These are phyloP conservation scores for Rhodotorula kratochvilovae DNA, from an alignment of 768 basidiomycete genomes.

Conservation along the genomic window DNA sequence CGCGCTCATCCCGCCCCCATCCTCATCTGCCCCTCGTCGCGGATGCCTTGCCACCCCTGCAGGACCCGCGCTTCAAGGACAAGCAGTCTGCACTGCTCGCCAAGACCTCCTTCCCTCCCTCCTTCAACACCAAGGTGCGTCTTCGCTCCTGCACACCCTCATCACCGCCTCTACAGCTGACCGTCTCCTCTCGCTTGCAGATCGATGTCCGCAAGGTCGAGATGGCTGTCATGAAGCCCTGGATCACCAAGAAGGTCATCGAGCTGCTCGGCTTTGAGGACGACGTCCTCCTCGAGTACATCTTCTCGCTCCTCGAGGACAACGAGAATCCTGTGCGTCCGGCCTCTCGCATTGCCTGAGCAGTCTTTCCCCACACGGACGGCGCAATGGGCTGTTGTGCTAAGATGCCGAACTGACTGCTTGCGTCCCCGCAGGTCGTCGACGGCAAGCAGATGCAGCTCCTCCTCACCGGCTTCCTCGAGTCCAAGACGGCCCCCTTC, in stretches of 20 bases:
- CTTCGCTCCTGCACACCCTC: not conserved
- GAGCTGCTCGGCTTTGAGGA: conserved; percentile 92
- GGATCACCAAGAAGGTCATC: conserved; percentile 89
- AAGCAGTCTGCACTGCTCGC: conserved; percentile 10
- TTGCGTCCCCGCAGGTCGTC: conserved; percentile 57
- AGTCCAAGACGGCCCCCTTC: conserved; percentile 75
- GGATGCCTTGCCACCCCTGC: not conserved
- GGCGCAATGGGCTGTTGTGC: too few relatives aligned
- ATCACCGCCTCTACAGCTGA: not conserved
- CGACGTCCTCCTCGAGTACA: conserved; percentile 93
- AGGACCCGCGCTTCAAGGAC: conserved; percentile 28
- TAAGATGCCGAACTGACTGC: not conserved
- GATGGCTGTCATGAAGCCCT: conserved; percentile 80
- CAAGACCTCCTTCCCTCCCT: conserved; percentile 37
- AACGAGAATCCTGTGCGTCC: conserved; percentile 66
- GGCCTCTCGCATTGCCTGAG: too few relatives aligned
- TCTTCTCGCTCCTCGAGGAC: conserved; percentile 89
- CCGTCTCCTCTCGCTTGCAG: not conserved
- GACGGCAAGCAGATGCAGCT: conserved; percentile 97
- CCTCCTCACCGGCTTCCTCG: conserved; percentile 85
- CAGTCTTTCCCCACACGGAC: not conserved
- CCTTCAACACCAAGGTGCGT: conserved; percentile 38
- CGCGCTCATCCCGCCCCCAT: not conserved
- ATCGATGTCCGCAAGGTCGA: conserved; percentile 42
- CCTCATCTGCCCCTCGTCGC: not conserved